Evolutionary conservation across 2,329 filamentous ascomycete species (phyloP).

Genomic region (Xylaria arbuscula): DNA sequence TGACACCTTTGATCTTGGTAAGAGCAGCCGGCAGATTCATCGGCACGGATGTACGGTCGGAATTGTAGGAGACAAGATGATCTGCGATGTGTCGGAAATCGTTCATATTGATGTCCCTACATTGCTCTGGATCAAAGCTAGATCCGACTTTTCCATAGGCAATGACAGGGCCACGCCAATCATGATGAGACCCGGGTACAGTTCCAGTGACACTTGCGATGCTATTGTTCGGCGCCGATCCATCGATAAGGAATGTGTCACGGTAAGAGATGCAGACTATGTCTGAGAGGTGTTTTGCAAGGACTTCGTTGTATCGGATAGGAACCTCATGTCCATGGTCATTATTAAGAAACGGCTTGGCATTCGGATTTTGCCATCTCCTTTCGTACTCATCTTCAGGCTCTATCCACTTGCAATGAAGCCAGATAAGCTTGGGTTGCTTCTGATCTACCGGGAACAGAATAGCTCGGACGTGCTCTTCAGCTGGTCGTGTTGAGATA

Average conservation of each 20-base stretch:
- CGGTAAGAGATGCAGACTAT: constrained; percentile 17
- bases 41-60: background rate
- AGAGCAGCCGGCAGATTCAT: too few relatives aligned
- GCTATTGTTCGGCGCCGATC: constrained; percentile 17
- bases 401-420: constrained; percentile 21
- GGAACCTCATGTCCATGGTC: background rate
- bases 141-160: constrained; percentile 10
- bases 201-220: background rate
- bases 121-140: background rate
- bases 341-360: constrained; percentile 11
- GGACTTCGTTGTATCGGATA: constrained; percentile 6
- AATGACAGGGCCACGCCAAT: constrained; percentile 33
- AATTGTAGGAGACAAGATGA: constrained; percentile 23
- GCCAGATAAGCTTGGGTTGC: constrained; percentile 29
- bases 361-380: background rate
- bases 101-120: constrained; percentile 39
- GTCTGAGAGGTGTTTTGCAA: constrained; percentile 6
- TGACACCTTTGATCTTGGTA: constrained; percentile 34
- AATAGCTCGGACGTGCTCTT: constrained; percentile 25
- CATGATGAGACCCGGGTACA: background rate
- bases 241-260: constrained; percentile 16
- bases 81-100: constrained; percentile 41
- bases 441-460: constrained; percentile 20
- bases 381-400: background rate
- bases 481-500: constrained; percentile 2